Percentiles rank a stretch among this genome's conserved stretches.
phyloP scores from a whole-genome alignment of 1,284 basidiomycete species.

The Tilletiopsis washingtonensis region DNA sequence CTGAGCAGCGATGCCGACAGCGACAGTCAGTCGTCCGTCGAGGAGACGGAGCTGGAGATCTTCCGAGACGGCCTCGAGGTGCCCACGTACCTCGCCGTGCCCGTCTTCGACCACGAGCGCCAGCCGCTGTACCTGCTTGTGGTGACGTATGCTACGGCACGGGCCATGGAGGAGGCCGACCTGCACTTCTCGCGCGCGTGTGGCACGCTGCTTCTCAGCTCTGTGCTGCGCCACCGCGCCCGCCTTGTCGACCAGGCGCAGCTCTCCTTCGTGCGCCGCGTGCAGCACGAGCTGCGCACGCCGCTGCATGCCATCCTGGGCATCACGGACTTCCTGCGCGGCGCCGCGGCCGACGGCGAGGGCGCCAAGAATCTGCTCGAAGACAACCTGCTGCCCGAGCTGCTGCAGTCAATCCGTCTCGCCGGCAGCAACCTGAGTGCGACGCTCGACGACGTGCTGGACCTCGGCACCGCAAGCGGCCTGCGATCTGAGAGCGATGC shows the following conservation, averaged over 20 bases:
- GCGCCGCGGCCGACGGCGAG: constrained; percentile 12
- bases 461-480: constrained; percentile 27
- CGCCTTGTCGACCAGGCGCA: constrained; percentile 26
- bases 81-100: constrained; percentile 14
- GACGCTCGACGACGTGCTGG: constrained; percentile 34
- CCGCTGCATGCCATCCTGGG: constrained; percentile 36
- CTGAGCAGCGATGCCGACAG: neutral
- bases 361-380: constrained; percentile 12
- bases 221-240: constrained; percentile 21
- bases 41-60: neutral
- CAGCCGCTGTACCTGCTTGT: constrained; percentile 22
- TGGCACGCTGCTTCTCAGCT: constrained; percentile 12
- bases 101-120: constrained; percentile 13
- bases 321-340: constrained; percentile 26
- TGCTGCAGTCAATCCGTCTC: constrained; percentile 28
- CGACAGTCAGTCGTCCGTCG: neutral
- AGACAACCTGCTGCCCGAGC: constrained; percentile 18
- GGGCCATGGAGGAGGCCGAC: constrained; percentile 19
- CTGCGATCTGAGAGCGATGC: neutral
- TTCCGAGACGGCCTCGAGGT: neutral
- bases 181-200: constrained; percentile 17
- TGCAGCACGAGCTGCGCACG: constrained; percentile 35
- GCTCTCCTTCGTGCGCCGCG: constrained; percentile 22
- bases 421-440: constrained; percentile 24
- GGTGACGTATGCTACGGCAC: constrained; percentile 13